Percentiles rank a stretch among this genome's conserved stretches.
Evolutionary conservation across 2,329 filamentous ascomycete species (phyloP).

Genomic region (Diplodia mutila): DNA sequence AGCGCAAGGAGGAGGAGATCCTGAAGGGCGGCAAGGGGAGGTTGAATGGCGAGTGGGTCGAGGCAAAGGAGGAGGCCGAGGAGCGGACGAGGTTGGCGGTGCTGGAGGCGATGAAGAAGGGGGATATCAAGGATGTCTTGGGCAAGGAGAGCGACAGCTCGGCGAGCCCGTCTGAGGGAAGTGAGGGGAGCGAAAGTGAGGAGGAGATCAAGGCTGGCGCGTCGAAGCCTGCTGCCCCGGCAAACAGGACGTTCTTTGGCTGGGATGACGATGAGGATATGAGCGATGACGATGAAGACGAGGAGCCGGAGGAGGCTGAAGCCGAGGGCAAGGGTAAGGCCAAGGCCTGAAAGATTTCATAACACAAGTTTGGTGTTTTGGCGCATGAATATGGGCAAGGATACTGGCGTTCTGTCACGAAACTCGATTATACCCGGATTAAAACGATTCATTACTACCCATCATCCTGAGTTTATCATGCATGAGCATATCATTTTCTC

Average conservation of each 20-base stretch:
- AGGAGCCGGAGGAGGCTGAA: constrained; percentile 39
- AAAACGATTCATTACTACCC: background rate
- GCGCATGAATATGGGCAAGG: background rate
- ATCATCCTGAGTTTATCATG: background rate
- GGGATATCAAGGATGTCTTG: constrained; percentile 50
- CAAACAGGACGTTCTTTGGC: constrained; percentile 64
- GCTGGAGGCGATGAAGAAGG: constrained; percentile 68
- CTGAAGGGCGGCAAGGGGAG: constrained; percentile 68
- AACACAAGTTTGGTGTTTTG: background rate
- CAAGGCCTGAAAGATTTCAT: background rate
- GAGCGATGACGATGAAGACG: constrained; percentile 53
- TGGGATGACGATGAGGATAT: constrained; percentile 74
- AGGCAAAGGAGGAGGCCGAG: constrained; percentile 87
- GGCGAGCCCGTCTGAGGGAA: constrained; percentile 34
- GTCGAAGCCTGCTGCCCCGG: constrained; percentile 33
- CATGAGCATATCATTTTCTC: background rate
- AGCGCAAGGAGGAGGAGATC: constrained; percentile 81
- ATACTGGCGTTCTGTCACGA: background rate
- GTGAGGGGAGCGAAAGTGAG: constrained; percentile 14
- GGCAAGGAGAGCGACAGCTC: constrained; percentile 50
- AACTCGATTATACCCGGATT: constrained; percentile 11
- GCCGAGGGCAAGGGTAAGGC: constrained; percentile 52
- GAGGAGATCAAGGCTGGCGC: constrained; percentile 38
- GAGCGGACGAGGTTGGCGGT: constrained; percentile 82
- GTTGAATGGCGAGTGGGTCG: constrained; percentile 89